phyloP scores from a whole-genome alignment of 768 basidiomycete genomes.

The Rhodocollybia butyracea region DNA sequence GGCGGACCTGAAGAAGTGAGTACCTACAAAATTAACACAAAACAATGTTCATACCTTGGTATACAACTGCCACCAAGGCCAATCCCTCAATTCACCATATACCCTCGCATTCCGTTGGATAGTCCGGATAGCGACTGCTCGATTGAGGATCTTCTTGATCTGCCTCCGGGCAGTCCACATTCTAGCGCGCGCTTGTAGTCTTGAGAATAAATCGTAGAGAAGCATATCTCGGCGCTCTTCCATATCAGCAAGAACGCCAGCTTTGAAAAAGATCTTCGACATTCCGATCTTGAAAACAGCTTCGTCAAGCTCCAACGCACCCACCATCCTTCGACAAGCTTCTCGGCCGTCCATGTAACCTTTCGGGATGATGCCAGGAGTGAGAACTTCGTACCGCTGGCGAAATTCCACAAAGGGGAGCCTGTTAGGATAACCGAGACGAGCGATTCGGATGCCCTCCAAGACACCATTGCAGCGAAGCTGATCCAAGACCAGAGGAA shows the following conservation, averaged over 20 bases:
- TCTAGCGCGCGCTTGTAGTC: conserved; percentile 81
- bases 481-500: conserved; percentile 94
- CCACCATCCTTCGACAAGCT: conserved; percentile 89
- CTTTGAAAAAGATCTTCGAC: conserved; percentile 99
- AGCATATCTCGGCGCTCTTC: conserved; percentile 88
- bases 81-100: conserved; percentile 86
- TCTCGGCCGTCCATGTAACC: conserved; percentile 99
- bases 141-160: conserved; percentile 92
- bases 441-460: conserved; percentile 96
- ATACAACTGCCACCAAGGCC: conserved; percentile 99
- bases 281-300: conserved; percentile 87
- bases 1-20: conserved; percentile 66
- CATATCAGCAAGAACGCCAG: conserved; percentile 92
- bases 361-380: conserved; percentile 86
- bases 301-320: conserved; percentile 83
- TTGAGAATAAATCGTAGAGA: conserved; percentile 87
- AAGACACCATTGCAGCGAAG: conserved; percentile 97
- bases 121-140: conserved; percentile 85
- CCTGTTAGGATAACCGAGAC: conserved; percentile 95
- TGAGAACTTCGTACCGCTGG: conserved; percentile 93
- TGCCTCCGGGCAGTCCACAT: conserved; percentile 86
- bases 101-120: conserved; percentile 93
- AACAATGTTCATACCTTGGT: conserved; percentile 63
- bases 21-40: neutral
- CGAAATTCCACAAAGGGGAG: conserved; percentile 97